A percentile compares a stretch with the other conserved stretches of the same genome.
Conservation (phyloP, 768 basidiomycete genomes). For the Boletus speciosus region DNA sequence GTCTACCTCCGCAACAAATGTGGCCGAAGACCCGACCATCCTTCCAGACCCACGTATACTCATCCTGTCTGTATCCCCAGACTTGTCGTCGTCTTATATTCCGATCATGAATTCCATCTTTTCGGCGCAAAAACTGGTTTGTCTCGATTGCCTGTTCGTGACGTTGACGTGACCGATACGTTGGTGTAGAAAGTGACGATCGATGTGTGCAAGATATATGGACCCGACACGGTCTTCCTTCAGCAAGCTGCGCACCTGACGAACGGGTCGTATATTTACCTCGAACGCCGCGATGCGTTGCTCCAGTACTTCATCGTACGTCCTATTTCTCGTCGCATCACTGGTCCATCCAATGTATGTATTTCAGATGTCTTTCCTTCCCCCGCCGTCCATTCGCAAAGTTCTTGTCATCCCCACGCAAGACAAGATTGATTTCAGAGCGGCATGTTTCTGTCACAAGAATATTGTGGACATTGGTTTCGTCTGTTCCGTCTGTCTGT, state of each 20-base stretch:
- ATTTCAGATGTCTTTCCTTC: conserved; percentile 78
- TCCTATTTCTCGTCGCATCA: neutral
- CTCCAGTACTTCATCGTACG: conserved; percentile 86
- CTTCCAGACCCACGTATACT: conserved; percentile 56
- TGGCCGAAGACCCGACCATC: conserved; percentile 32
- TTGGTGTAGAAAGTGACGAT: conserved; percentile 83
- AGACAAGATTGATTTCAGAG: conserved; percentile 94
- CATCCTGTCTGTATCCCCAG: conserved; percentile 88
- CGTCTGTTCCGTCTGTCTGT: conserved; percentile 97
- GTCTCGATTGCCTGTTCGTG: conserved; percentile 22
- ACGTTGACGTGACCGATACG: conserved; percentile 23
- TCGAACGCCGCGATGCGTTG: conserved; percentile 77
- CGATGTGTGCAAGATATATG: conserved; percentile 91
- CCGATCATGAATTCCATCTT: conserved; percentile 99
- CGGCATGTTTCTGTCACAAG: conserved; percentile 99
- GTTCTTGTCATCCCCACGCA: conserved; percentile 84
- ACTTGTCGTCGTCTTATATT: conserved; percentile 87
- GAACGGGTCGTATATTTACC: conserved; percentile 86
- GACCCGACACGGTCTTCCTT: conserved; percentile 88
- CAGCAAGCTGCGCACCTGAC: conserved; percentile 97
- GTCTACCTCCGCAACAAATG: conserved; percentile 25
- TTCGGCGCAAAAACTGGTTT: conserved; percentile 93
- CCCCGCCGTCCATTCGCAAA: conserved; percentile 67
- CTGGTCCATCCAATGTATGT: neutral
- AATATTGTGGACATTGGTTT: conserved; percentile 95